Evolutionary conservation across 2,329 filamentous ascomycete genomes (phyloP).

Genomic region (Colletotrichum brevisporum): DNA sequence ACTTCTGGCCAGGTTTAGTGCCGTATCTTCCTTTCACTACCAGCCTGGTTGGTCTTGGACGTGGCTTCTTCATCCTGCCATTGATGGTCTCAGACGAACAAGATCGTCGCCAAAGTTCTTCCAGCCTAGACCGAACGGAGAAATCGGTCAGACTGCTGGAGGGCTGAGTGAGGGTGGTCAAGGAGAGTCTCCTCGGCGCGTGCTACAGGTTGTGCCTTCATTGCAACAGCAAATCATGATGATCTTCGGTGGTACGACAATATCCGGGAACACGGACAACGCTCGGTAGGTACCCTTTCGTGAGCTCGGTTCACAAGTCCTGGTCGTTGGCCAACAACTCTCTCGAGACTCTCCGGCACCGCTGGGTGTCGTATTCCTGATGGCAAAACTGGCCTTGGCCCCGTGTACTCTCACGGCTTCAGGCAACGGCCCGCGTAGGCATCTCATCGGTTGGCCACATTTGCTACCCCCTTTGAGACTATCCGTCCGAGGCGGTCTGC

Average conservation of each 20-base stretch:
- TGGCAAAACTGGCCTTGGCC: neutral
- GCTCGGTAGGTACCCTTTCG: constrained; percentile 24
- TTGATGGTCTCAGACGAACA: neutral
- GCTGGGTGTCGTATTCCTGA: constrained; percentile 8
- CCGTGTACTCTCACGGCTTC: constrained; percentile 22
- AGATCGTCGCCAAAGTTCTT: neutral
- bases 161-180: too few relatives aligned
- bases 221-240: neutral
- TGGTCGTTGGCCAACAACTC: neutral
- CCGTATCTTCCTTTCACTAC: too few relatives aligned
- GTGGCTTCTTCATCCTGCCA: neutral
- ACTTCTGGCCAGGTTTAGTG: too few relatives aligned
- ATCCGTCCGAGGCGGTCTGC: neutral
- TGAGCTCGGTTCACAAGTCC: constrained; percentile 1
- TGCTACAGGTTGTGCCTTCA: neutral
- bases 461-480: neutral
- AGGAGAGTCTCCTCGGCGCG: neutral
- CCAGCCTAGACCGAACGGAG: neutral
- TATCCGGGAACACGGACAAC: constrained; percentile 9
- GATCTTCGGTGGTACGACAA: constrained; percentile 19
- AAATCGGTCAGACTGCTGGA: neutral
- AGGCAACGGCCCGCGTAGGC: constrained; percentile 29
- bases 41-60: too few relatives aligned
- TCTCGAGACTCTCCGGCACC: neutral
- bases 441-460: constrained; percentile 31